Percentiles rank a stretch among this genome's conserved stretches.
Evolutionary conservation across 176 grass and related monocot genomes (phyloP).

Genomic region (Phoenix dactylifera): DNA sequence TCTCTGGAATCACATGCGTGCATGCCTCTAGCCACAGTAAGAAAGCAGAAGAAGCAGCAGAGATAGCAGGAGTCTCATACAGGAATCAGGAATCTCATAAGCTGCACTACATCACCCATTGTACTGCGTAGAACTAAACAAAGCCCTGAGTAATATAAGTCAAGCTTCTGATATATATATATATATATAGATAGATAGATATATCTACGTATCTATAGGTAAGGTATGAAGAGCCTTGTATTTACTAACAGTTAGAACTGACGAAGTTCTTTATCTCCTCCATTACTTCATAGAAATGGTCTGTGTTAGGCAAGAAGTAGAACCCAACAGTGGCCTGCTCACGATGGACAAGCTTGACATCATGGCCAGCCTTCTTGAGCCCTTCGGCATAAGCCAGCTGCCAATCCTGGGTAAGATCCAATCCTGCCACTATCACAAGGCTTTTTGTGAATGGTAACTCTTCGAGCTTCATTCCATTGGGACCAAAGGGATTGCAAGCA

Average conservation of each 20-base stretch:
- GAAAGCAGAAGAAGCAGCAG: too few relatives aligned
- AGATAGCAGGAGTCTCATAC: too few relatives aligned
- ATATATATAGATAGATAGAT: not conserved
- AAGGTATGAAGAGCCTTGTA: not conserved
- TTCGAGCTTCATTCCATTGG: constrained; percentile 42
- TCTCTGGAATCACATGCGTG: too few relatives aligned
- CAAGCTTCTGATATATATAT: constrained; percentile 33
- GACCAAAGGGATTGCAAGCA: constrained; percentile 92
- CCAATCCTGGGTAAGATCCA: constrained; percentile 85
- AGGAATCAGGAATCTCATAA: too few relatives aligned
- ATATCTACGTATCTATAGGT: not conserved
- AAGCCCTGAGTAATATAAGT: constrained; percentile 33
- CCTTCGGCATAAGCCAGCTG: constrained; percentile 75
- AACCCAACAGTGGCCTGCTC: constrained; percentile 86
- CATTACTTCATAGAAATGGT: constrained; percentile 94
- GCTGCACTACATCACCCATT: too few relatives aligned
- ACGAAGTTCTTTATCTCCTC: constrained; percentile 88
- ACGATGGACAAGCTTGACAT: constrained; percentile 68
- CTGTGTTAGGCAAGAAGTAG: constrained; percentile 84
- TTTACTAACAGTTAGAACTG: constrained; percentile 55
- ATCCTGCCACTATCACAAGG: constrained; percentile 83
- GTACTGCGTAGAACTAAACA: too few relatives aligned
- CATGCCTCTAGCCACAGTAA: too few relatives aligned
- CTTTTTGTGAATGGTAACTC: constrained; percentile 72
- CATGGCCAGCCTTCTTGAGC: constrained; percentile 50